A percentile compares a stretch with the other conserved stretches of the same genome.
Evolutionary conservation across 129 eudicot species (phyloP).

Genomic region (Pittosporum tobira): DNA sequence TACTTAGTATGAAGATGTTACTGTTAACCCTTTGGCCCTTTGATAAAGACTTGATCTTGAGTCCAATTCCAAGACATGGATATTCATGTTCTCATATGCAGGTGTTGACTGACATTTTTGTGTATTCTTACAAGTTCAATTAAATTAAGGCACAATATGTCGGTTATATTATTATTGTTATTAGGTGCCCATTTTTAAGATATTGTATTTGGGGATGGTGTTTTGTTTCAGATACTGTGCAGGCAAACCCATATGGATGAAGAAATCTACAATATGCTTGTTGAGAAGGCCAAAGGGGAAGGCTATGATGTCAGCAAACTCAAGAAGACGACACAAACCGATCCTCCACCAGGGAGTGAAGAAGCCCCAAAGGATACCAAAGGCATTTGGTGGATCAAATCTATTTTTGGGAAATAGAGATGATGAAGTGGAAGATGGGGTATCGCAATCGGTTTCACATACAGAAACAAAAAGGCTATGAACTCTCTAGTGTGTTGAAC

Average conservation of each 20-base stretch:
- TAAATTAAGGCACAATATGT: too few relatives aligned
- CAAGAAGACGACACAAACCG: conserved; percentile 59
- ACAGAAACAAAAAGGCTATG: background rate
- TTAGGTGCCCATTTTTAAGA: background rate
- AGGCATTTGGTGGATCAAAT: conserved; percentile 93
- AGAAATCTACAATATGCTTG: conserved; percentile 44
- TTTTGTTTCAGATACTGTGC: conserved; percentile 48
- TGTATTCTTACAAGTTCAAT: too few relatives aligned
- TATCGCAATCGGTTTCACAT: too few relatives aligned
- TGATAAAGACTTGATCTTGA: too few relatives aligned
- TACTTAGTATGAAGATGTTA: too few relatives aligned
- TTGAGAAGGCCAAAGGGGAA: conserved; percentile 56
- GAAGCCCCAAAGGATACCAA: conserved; percentile 50
- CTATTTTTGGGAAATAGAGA: conserved; percentile 47
- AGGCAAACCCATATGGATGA: conserved; percentile 61
- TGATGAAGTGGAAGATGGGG: too few relatives aligned
- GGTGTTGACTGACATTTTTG: too few relatives aligned
- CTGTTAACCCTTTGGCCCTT: too few relatives aligned
- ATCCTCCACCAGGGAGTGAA: conserved; percentile 57
- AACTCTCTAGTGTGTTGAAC: too few relatives aligned
- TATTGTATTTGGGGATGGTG: conserved; percentile 4
- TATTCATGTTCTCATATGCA: too few relatives aligned
- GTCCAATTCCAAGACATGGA: too few relatives aligned
- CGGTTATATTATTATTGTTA: background rate
- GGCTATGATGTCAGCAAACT: conserved; percentile 91